Evolutionary conservation across 2,329 filamentous ascomycete species (phyloP), one percentile per base, ranked within the genome.

Genomic region (Phyllachora maydis): DNA sequence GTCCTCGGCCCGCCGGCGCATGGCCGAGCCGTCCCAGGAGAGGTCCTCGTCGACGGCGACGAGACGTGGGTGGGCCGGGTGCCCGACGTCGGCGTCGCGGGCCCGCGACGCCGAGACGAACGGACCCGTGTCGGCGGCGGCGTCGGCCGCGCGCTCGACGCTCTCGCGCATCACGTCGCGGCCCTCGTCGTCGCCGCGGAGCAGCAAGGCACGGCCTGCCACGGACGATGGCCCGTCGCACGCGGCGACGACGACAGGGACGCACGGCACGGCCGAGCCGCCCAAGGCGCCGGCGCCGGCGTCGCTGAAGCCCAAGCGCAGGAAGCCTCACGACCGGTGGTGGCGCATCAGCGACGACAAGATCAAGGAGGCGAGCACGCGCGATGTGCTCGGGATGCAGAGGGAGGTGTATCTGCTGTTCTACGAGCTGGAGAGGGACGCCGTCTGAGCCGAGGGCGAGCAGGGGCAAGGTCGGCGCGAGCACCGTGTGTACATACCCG

Each of bases 321-420:
- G 54, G 32, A 69, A 65, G 35, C 47, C 54, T 8, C 63, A 60
- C 21, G 74, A 90, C 39, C 69, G 75, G 19, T 98, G 88, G 88
- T 98, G 88, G 88, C 69, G 88, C 17, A 91, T 98, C 34, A 93
- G 83, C 33, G 88, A 98, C 43, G 88, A 98, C 34, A 92, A 90
- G 48, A 68, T 95, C 38, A 88, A 85, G 42, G 85, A 95, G 48
- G 75, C 81, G 34, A 92, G 83, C 54, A 95, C 83, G 5, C 67
- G 62, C 26, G 88, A 98, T 35, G 81, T 98, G 5, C 47, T 98
- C 28, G 68, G 70, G 6, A 92, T 93, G 82, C 82, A 93, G 49
- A 74, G 73, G 38, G 88, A 98, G 47, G 85, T 95, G 1, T 98
- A 98, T 45, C 53, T 98, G 42, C 49, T 98, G 24, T 98, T 98